phyloP scores from a whole-genome alignment of 139 green algal species.

The Cymbomonas tetramitiformis region DNA sequence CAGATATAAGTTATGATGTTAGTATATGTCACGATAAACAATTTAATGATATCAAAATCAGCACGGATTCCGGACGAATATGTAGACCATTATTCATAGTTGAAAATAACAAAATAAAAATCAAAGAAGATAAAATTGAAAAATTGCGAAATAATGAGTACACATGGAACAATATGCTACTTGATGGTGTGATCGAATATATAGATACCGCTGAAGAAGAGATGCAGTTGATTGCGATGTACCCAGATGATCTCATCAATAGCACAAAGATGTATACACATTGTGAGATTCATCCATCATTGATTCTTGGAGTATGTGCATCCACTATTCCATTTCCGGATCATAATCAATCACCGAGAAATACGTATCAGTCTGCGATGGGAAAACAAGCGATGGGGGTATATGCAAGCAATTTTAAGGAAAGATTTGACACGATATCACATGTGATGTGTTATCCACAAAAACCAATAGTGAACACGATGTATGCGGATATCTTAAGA shows the following conservation, averaged over 20 bases:
- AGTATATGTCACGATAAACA: too few species aligned
- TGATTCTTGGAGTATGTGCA: slow-evolving; percentile 90
- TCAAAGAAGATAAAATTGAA: slow-evolving; percentile 53
- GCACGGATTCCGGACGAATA: slow-evolving; percentile 78
- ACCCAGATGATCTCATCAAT: slow-evolving; percentile 50
- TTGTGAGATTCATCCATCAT: slow-evolving; percentile 97
- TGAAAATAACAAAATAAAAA: too few species aligned
- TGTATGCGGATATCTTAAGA: slow-evolving; percentile 79
- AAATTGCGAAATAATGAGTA: slow-evolving; percentile 41
- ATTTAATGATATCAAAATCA: too few species aligned
- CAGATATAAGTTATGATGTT: too few species aligned
- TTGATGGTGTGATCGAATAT: slow-evolving; percentile 83
- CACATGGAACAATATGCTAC: slow-evolving; percentile 39
- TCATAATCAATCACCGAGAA: slow-evolving; percentile 97
- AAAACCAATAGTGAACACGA: slow-evolving; percentile 83
- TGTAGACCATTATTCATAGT: slow-evolving; percentile 95
- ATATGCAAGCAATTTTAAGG: slow-evolving; percentile 85
- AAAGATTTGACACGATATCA: slow-evolving; percentile 85
- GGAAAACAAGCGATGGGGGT: slow-evolving; percentile 99
- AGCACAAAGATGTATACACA: slow-evolving; percentile 64
- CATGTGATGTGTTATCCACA: slow-evolving; percentile 92
- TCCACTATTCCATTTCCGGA: slow-evolving; percentile 95
- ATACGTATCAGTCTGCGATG: slow-evolving; percentile 99
- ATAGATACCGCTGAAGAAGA: slow-evolving; percentile 97
- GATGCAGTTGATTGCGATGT: slow-evolving; percentile 62